Evolutionary conservation across 164 flowering plant species (phyloP).

Genomic region (Sedum album): DNA sequence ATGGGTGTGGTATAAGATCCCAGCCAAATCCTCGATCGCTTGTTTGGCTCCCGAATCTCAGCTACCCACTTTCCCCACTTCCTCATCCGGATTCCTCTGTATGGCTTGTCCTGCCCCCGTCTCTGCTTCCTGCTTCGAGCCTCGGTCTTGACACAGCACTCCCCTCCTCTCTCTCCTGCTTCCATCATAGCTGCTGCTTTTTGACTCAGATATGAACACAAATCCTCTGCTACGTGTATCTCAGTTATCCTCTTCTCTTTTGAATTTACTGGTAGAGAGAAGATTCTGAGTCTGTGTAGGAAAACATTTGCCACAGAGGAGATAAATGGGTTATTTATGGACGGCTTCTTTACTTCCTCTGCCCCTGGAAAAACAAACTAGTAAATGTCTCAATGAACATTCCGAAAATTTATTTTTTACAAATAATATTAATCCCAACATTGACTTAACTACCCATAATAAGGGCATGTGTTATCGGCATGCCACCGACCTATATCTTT

Average conservation of each 20-base stretch:
- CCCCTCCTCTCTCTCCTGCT: conserved; percentile 12
- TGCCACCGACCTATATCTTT: conserved; percentile 5
- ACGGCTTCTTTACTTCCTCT: not conserved
- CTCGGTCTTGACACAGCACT: conserved; percentile 23
- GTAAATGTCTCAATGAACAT: not conserved
- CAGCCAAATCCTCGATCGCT: conserved; percentile 77
- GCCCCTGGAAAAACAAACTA: not conserved
- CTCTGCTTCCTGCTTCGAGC: conserved; percentile 17
- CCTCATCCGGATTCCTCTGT: conserved; percentile 81
- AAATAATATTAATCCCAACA: not conserved
- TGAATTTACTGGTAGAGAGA: conserved; percentile 11
- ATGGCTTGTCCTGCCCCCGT: conserved; percentile 36
- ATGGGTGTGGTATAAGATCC: conserved; percentile 73
- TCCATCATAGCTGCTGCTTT: conserved; percentile 7
- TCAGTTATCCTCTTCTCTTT: not conserved
- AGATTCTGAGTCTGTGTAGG: conserved; percentile 5
- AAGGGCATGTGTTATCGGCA: not conserved
- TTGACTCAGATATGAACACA: too few relatives aligned
- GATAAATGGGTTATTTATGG: conserved; percentile 6
- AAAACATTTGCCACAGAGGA: not conserved
- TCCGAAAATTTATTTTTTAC: not conserved
- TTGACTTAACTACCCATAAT: conserved; percentile 1
- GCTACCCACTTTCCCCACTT: conserved; percentile 98
- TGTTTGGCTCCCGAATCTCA: conserved; percentile 83
- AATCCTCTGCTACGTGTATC: too few relatives aligned